Base-by-base conservation (phyloP, 2,329 filamentous ascomycete genomes). In the Aspergillus pseudoviridinutans region DNA sequence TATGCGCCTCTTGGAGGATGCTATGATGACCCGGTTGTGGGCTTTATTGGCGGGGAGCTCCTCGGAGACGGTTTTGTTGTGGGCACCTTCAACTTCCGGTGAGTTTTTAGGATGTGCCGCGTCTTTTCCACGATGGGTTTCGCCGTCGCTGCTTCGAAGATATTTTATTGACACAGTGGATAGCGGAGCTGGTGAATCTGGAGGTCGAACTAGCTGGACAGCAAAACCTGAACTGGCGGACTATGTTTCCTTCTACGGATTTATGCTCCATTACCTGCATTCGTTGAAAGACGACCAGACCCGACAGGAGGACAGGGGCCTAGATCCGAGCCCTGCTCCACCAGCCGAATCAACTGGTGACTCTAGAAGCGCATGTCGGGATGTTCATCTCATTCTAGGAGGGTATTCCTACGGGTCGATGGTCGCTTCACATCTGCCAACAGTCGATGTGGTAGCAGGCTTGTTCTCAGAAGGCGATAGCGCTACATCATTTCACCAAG, bases 321-420 rank as follows among this genome's bases (percentile, higher is more conserved):
- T 38, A 27, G 27, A 12, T 17, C 8, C n/a, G 14, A 9, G n/a
- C 7, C 24, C 29, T 22, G 25, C n/a, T 7, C 42, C 20, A 6
- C 35, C 29, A 22, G 20, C 20, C 22, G 9, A 17, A 22, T 20
- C 29, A 47, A 3, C 17, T 17, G 22, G 9, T 14, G 28, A 14
- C 5, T 12, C 41, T 25, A 20, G 35, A 42, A 32, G 25, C 22
- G 28, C 24, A 20, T 41, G 24, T 35, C 17, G n/a, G 24, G 46
- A 58, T 1, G 61, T 76, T 14, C 65, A 68, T 35, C 61, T 87
- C 0, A 65, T 96, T 4, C 78, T 94, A 6, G 88, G 84, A 1
- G 92, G 92, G 12, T 97, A 97, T 72, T 96, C 92, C 0, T 97
- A 97, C 72, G 94, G 94, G 47, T 90, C 91, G 4, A 83, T 96